Evolutionary conservation across 2,329 filamentous ascomycete genomes (phyloP).

Genomic region (Phyllosticta paracitricarpa): DNA sequence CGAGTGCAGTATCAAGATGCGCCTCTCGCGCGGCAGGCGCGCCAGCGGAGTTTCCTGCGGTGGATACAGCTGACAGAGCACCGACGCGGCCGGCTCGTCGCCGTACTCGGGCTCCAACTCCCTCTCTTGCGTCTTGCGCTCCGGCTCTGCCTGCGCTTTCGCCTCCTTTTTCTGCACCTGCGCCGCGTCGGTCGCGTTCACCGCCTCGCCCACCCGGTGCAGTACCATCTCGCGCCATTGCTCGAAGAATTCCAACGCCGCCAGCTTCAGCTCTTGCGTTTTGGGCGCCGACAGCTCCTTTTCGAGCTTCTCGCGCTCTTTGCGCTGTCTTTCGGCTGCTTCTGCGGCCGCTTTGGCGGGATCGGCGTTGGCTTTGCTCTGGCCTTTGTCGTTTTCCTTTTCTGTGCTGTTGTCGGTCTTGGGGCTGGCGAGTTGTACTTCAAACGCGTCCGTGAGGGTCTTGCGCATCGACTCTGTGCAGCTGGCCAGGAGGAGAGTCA

Average conservation of each 20-base stretch:
- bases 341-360: conserved; percentile 14
- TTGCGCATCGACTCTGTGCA: conserved; percentile 37
- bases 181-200: conserved; percentile 29
- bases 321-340: conserved; percentile 13
- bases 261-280: conserved; percentile 57
- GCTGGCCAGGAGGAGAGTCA: conserved; percentile 37
- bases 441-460: conserved; percentile 27
- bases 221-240: conserved; percentile 69
- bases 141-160: conserved; percentile 6
- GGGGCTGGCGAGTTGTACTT: conserved; percentile 18
- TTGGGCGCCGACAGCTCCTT: conserved; percentile 42
- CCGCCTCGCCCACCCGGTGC: conserved; percentile 59
- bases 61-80: conserved; percentile 21
- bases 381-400: conserved; percentile 18
- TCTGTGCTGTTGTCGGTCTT: conserved; percentile 16
- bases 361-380: conserved; percentile 14
- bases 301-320: conserved; percentile 29
- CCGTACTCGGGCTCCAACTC: conserved; percentile 16
- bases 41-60: conserved; percentile 40
- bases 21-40: conserved; percentile 49
- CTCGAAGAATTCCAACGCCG: conserved; percentile 61
- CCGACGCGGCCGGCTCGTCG: conserved; percentile 20
- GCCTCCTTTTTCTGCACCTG: conserved; percentile 22
- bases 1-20: conserved; percentile 60
- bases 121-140: conserved; percentile 9